phyloP scores from a whole-genome alignment of 441 rosid genomes.

The Aleurites moluccanus region DNA sequence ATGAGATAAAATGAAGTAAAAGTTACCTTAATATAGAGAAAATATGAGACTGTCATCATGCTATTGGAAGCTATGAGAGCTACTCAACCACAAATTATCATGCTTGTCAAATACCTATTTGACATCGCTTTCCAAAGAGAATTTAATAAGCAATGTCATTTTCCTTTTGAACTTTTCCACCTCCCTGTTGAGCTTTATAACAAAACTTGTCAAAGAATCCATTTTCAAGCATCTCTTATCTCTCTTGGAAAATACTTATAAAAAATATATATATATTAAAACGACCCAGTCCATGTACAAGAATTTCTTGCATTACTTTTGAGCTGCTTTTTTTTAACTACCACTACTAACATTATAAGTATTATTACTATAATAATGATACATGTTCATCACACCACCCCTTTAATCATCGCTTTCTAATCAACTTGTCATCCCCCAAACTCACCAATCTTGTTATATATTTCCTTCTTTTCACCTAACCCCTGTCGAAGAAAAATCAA shows the following conservation, averaged over 20 bases:
- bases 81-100: no score
- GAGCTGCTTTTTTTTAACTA: not conserved
- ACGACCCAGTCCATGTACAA: not conserved
- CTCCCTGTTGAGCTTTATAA: not conserved
- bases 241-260: no score
- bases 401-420: conserved; percentile 32
- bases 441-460: not conserved
- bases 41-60: no score
- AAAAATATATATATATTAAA: not conserved
- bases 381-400: conserved; percentile 17
- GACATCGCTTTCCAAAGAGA: not conserved
- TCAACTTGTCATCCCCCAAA: not conserved
- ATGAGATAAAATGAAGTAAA: no score
- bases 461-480: not conserved
- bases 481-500: not conserved
- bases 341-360: not conserved
- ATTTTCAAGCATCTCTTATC: not conserved
- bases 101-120: no score
- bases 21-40: no score
- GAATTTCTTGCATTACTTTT: not conserved
- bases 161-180: not conserved
- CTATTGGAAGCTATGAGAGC: no score
- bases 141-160: not conserved
- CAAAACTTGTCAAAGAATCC: not conserved
- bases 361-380: not conserved